Percentiles rank a stretch among this genome's conserved stretches.
Evolutionary conservation across 306 rosid genomes (phyloP).

Genomic region (Gillenia trifoliata): DNA sequence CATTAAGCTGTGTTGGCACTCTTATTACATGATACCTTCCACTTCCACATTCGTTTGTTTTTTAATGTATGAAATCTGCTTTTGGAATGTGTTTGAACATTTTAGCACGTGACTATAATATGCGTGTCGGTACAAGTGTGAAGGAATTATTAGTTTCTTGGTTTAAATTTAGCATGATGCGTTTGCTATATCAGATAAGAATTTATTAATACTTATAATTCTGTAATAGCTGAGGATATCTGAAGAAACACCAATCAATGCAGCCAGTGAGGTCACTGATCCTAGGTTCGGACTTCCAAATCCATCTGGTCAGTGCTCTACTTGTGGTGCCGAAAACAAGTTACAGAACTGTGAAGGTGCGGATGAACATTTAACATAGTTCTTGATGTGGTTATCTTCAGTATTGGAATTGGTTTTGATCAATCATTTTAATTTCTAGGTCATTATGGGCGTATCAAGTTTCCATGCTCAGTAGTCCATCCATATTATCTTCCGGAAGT

Average conservation of each 20-base stretch:
- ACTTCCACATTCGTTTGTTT: not conserved
- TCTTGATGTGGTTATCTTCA: slow-evolving; percentile 15
- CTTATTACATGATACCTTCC: not conserved
- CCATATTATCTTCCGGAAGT: slow-evolving; percentile 80
- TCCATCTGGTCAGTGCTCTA: slow-evolving; percentile 56
- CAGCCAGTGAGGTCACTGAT: slow-evolving; percentile 66
- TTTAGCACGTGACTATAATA: not conserved
- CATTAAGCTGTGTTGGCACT: not conserved
- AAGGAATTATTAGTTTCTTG: not conserved
- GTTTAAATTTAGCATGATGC: not conserved
- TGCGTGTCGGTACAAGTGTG: not conserved
- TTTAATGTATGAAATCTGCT: not conserved
- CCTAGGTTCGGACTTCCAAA: slow-evolving; percentile 86
- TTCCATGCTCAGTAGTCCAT: slow-evolving; percentile 61
- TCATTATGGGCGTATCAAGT: slow-evolving; percentile 76
- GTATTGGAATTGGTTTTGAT: slow-evolving; percentile 25
- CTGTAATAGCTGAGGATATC: slow-evolving; percentile 60
- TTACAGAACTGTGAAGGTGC: slow-evolving; percentile 67
- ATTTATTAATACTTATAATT: slow-evolving; percentile 14
- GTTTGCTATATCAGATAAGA: not conserved
- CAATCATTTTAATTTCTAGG: slow-evolving; percentile 47
- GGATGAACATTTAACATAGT: slow-evolving; percentile 17
- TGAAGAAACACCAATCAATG: slow-evolving; percentile 36
- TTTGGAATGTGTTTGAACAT: not conserved
- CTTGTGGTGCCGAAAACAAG: slow-evolving; percentile 57